Percentiles rank a stretch among this genome's conserved stretches.
These are phyloP conservation scores for Metarhizium anisopliae DNA, from an alignment of 2,329 filamentous ascomycete genomes.

Conservation along the genomic window DNA sequence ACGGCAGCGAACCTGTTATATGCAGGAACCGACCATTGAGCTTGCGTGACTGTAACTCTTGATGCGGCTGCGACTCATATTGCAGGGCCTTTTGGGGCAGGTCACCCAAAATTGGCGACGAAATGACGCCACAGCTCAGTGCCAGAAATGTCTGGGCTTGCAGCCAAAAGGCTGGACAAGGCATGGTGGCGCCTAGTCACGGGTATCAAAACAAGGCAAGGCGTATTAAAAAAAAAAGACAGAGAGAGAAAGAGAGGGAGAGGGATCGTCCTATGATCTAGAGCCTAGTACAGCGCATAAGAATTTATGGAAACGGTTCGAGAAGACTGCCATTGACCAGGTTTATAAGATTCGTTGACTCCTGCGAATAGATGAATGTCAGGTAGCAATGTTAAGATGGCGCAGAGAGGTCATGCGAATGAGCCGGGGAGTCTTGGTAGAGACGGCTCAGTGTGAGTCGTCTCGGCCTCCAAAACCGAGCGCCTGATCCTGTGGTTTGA, in stretches of 20 bases:
- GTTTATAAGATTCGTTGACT: background rate
- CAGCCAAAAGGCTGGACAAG: constrained; percentile 18
- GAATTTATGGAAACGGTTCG: too few relatives aligned
- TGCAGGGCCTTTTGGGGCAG: constrained; percentile 8
- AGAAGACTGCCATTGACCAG: background rate
- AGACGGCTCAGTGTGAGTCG: too few relatives aligned
- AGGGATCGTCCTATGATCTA: too few relatives aligned
- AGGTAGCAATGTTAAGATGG: constrained; percentile 1
- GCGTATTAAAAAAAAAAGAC: background rate
- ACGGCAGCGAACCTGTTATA: constrained; percentile 61
- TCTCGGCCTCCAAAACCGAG: background rate
- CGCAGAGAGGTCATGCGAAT: background rate
- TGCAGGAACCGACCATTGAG: constrained; percentile 74
- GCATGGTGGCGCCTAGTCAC: constrained; percentile 10
- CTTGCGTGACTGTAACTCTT: constrained; percentile 26
- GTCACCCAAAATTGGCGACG: constrained; percentile 15
- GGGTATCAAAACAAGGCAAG: background rate
- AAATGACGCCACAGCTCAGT: constrained; percentile 12
- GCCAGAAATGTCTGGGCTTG: constrained; percentile 17
- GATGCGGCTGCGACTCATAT: background rate
- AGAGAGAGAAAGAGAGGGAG: too few relatives aligned
- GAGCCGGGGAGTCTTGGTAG: background rate
- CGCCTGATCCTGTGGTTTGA: background rate
- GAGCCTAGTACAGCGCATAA: too few relatives aligned
- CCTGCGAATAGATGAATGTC: background rate